These are phyloP conservation scores for Gynochthodes officinalis DNA, from an alignment of 257 asterid genomes.

Conservation along the genomic window DNA sequence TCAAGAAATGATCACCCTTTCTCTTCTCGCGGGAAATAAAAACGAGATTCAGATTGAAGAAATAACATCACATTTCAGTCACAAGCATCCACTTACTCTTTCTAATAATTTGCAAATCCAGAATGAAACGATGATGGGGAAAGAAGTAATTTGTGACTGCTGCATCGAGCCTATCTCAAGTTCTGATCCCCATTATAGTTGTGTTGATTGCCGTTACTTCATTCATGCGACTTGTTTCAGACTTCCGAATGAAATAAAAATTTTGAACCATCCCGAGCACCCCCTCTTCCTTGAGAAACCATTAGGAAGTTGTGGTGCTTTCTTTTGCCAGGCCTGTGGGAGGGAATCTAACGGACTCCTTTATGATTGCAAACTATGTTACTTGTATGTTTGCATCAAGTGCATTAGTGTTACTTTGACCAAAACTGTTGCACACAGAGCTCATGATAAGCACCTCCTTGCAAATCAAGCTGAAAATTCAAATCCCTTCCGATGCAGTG, in stretches of 20 bases:
- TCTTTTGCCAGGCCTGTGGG: background rate
- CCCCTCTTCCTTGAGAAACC: accelerated
- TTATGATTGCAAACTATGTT: background rate
- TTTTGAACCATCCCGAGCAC: background rate
- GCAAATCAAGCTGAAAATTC: background rate
- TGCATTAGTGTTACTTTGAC: background rate
- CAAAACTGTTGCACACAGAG: background rate
- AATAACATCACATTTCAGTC: background rate
- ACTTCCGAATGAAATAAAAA: background rate
- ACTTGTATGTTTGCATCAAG: background rate
- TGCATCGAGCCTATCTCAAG: background rate
- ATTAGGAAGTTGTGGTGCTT: accelerated
- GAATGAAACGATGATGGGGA: too few species aligned
- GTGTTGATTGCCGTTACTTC: background rate
- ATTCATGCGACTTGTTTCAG: background rate
- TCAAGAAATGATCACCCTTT: background rate
- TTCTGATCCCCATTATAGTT: background rate
- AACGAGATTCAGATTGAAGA: background rate
- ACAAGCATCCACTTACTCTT: background rate
- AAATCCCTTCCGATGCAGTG: background rate
- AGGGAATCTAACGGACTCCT: background rate
- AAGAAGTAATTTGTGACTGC: background rate
- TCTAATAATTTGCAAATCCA: background rate
- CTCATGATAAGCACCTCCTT: background rate
- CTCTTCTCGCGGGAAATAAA: background rate